Evolutionary conservation across 192 early-diverging fungal genomes (phyloP).

Genomic region (Dissophora globulifera): DNA sequence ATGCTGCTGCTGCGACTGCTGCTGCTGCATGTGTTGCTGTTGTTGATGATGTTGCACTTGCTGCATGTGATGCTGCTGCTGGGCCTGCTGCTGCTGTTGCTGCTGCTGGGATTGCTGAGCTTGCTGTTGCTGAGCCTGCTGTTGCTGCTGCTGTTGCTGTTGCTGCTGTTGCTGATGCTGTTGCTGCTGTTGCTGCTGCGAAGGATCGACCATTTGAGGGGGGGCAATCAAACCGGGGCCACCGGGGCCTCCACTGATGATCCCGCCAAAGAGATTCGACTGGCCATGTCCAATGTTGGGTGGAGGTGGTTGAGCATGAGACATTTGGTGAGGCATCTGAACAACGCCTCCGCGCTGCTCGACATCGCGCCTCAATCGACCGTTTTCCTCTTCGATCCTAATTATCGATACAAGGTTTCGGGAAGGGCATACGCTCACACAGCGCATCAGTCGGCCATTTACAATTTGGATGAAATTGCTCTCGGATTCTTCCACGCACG

Average conservation of each 20-base stretch:
- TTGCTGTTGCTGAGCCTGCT: constrained; percentile 46
- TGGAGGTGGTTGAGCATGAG: constrained; percentile 65
- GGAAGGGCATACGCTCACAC: neutral
- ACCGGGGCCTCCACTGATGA: constrained; percentile 62
- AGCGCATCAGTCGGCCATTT: neutral
- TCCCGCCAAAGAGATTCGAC: constrained; percentile 66
- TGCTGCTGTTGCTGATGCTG: constrained; percentile 39
- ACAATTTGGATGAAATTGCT: neutral
- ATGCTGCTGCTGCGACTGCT: constrained; percentile 38
- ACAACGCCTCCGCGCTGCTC: constrained; percentile 75
- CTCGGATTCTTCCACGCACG: neutral
- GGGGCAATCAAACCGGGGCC: constrained; percentile 59
- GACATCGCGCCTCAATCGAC: constrained; percentile 82
- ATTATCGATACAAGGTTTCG: constrained; percentile 3
- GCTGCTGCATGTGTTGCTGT: constrained; percentile 48
- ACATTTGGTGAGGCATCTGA: constrained; percentile 58
- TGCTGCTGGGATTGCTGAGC: constrained; percentile 25
- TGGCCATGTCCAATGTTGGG: constrained; percentile 72
- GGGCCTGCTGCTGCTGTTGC: constrained; percentile 28
- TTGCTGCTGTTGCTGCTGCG: constrained; percentile 51
- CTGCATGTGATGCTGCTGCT: constrained; percentile 52
- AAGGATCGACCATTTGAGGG: constrained; percentile 63
- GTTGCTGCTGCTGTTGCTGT: constrained; percentile 56
- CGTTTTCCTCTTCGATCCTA: constrained; percentile 87
- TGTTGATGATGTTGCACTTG: constrained; percentile 54